phyloP scores from a whole-genome alignment of 257 asterid species.

The Penstemon eatonii region DNA sequence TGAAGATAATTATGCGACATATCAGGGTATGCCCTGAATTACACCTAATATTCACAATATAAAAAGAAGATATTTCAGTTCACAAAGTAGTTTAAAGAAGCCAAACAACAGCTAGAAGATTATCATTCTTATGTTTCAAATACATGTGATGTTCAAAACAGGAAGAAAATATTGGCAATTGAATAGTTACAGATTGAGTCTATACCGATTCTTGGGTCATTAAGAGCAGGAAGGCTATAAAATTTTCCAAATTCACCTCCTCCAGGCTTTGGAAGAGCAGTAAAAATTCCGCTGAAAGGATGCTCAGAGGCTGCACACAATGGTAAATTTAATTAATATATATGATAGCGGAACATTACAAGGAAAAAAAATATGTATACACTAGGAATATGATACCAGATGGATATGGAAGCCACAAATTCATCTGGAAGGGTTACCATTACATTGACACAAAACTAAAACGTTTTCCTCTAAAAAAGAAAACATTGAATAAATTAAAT shows the following conservation, averaged over 20 bases:
- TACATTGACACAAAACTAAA: neutral
- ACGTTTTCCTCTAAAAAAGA: neutral
- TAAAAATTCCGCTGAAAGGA: conserved; percentile 66
- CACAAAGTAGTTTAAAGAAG: neutral
- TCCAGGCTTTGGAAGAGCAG: conserved; percentile 79
- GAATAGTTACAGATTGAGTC: neutral
- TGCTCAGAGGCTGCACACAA: conserved; percentile 63
- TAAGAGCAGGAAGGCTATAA: conserved; percentile 83
- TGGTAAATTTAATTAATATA: conserved; percentile 15
- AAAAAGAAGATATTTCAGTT: neutral
- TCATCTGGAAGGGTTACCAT: neutral
- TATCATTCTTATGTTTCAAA: neutral
- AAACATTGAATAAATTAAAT: conserved; percentile 8
- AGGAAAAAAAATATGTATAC: neutral
- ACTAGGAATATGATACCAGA: neutral
- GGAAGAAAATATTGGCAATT: neutral
- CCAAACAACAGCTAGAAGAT: conserved; percentile 12
- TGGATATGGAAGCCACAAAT: neutral
- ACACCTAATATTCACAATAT: neutral
- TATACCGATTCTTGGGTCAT: conserved; percentile 87
- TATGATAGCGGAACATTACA: neutral
- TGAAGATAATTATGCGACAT: conserved; percentile 3
- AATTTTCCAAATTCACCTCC: conserved; percentile 92
- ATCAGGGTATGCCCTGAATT: neutral
- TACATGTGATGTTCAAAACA: neutral